These are phyloP conservation scores for Hibiscus mutabilis DNA, from an alignment of 345 rosid species.

Conservation along the genomic window DNA sequence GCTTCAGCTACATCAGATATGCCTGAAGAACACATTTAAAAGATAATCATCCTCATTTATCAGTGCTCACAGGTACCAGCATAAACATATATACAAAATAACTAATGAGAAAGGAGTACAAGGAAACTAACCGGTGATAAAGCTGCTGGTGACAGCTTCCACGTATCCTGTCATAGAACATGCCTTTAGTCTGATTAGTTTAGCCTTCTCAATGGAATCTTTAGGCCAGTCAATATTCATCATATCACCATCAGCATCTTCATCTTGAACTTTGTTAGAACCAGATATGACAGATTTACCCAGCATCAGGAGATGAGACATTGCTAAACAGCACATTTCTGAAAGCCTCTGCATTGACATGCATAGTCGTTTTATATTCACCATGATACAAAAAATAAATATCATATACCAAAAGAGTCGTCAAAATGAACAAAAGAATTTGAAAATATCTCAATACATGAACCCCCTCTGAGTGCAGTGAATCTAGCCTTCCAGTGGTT, in stretches of 20 bases:
- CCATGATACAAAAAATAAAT: not conserved
- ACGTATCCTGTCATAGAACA: slow-evolving; percentile 61
- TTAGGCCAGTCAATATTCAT: slow-evolving; percentile 81
- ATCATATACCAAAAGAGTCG: not conserved
- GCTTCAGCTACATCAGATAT: slow-evolving; percentile 87
- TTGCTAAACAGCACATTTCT: slow-evolving; percentile 86
- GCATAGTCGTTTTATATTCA: slow-evolving; percentile 3
- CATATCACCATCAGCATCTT: slow-evolving; percentile 43
- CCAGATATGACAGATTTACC: slow-evolving; percentile 74
- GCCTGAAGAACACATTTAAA: slow-evolving; percentile 35
- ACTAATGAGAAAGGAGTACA: not conserved
- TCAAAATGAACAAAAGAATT: slow-evolving; percentile 4
- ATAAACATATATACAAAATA: not conserved
- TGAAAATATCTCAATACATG: slow-evolving; percentile 52
- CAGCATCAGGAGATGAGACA: slow-evolving; percentile 66
- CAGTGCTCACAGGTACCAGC: not conserved
- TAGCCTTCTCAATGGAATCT: slow-evolving; percentile 83
- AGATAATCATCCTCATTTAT: not conserved
- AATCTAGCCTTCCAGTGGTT: slow-evolving; percentile 79
- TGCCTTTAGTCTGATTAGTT: slow-evolving; percentile 61
- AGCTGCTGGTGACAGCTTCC: slow-evolving; percentile 75
- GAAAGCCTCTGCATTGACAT: slow-evolving; percentile 77
- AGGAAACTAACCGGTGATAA: slow-evolving; percentile 65
- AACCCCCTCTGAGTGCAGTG: slow-evolving; percentile 94
- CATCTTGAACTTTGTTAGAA: slow-evolving; percentile 58